A percentile compares a stretch with the other conserved stretches of the same genome.
These are phyloP conservation scores for Pseudoperonospora humuli DNA, from an alignment of 352 stramenopile genomes.

Conservation along the genomic window DNA sequence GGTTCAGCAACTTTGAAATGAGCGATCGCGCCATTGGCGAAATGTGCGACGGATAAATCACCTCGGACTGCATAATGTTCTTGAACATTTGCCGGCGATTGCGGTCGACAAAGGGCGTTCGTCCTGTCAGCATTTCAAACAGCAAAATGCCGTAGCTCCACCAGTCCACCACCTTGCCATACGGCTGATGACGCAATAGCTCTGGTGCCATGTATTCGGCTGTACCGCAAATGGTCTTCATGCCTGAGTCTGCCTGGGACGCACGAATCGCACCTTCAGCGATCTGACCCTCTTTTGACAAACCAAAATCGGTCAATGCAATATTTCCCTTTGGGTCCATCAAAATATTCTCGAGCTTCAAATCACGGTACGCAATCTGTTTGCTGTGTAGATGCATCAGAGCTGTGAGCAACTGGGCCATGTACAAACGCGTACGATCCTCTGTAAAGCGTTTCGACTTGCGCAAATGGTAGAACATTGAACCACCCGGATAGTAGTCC, in stretches of 20 bases:
- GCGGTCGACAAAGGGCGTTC: slow-evolving; percentile 82
- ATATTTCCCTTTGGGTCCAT: slow-evolving; percentile 87
- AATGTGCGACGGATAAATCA: slow-evolving; percentile 86
- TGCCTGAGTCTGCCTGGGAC: slow-evolving; percentile 69
- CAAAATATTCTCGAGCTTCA: slow-evolving; percentile 88
- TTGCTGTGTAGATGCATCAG: slow-evolving; percentile 87
- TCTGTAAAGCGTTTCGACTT: slow-evolving; percentile 85
- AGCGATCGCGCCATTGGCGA: slow-evolving; percentile 58
- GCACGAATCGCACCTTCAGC: slow-evolving; percentile 77
- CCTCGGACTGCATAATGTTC: slow-evolving; percentile 86
- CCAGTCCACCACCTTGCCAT: slow-evolving; percentile 87
- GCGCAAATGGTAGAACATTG: slow-evolving; percentile 85
- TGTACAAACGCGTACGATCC: slow-evolving; percentile 79
- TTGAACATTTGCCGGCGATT: slow-evolving; percentile 88
- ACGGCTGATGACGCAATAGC: slow-evolving; percentile 74
- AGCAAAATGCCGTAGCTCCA: slow-evolving; percentile 87
- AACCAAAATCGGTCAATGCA: slow-evolving; percentile 79
- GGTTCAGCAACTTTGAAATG: slow-evolving; percentile 89
- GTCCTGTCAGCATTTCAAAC: slow-evolving; percentile 85
- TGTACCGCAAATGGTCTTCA: slow-evolving; percentile 87
- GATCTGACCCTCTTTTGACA: slow-evolving; percentile 80
- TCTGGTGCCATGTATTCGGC: slow-evolving; percentile 87
- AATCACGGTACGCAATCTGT: slow-evolving; percentile 83
- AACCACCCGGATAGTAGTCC: slow-evolving; percentile 90
- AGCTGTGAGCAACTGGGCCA: slow-evolving; percentile 80